Evolutionary conservation across 257 asterid genomes (phyloP), one percentile per base, ranked within the genome.

Genomic region (Solanum phureja): DNA sequence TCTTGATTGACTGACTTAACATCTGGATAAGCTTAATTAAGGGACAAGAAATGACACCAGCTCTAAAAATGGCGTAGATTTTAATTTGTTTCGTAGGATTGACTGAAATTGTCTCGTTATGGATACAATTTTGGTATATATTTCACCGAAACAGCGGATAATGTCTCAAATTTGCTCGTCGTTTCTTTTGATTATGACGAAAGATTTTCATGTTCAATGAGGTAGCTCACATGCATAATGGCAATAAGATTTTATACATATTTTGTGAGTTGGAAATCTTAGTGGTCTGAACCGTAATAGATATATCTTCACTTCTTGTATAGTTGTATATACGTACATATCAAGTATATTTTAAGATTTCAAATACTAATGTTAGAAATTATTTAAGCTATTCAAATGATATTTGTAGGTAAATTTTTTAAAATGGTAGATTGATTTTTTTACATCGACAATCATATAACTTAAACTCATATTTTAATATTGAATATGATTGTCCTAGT

Each of bases 1-100:
- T 24, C 76, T 37, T 5, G 35, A 56, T 86, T 73, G 89, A 88
- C 75, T 86, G 92, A 90, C 31, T 74, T 24, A 87, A 86, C 86
- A 35, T 23, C 37, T 7, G 46, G 86, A 33, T 89, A 11, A 49
- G 87, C 49, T 77, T 56, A 13, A 52, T 18, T 37, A 38, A 84
- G 38, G 86, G 84, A 83, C 88, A 87, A 85, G 91, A 89, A 87
- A 77, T 81, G 90, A 87, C 91, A 33, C 37, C 29, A 46, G 42
- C 69, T 81, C 69, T 49, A 81, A 81, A 46, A 46, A 49, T 81
- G 85, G 42, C 6, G 29, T 29, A 16, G 85, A 29, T 49, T 27
- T 1, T 40, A 40, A 40, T 40, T 40, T 18, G 69, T 81, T 81
- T 81, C 68, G 31, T 81, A 81, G 85, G 85, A 81, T 49, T 81